A percentile compares a stretch with the other conserved stretches of the same genome.
These are phyloP conservation scores for Flaveria linearis DNA, from an alignment of 129 eudicot genomes.

Conservation along the genomic window DNA sequence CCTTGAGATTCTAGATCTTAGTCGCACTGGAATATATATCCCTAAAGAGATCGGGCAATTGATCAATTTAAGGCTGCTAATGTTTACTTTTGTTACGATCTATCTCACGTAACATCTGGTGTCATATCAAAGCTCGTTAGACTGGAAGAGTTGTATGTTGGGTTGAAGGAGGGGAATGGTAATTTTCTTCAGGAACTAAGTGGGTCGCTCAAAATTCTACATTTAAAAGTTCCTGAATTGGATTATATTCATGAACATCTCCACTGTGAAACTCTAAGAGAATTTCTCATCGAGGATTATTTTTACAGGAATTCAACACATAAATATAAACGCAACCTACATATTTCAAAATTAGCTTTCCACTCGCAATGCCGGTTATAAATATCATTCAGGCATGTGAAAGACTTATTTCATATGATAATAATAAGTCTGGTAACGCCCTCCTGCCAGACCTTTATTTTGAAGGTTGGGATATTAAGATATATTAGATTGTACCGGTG, in stretches of 20 bases:
- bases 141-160: no score
- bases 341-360: neutral
- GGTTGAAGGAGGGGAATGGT: neutral
- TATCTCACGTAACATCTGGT: neutral
- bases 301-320: neutral
- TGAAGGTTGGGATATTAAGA: neutral
- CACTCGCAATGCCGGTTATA: no score
- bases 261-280: neutral
- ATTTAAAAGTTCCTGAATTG: neutral
- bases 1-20: constrained; percentile 21
- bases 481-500: fast-evolving
- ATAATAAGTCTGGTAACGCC: neutral
- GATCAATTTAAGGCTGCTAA: constrained; percentile 10
- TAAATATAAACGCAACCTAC: neutral
- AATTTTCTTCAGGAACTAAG: neutral
- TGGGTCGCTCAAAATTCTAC: neutral
- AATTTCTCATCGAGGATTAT: neutral
- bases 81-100: neutral
- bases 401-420: fast-evolving
- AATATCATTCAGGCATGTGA: neutral
- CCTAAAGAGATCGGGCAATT: constrained; percentile 13
- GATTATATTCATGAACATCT: neutral
- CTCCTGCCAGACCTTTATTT: neutral
- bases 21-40: neutral
- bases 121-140: no score